Evolutionary conservation across 768 basidiomycete genomes (phyloP), one percentile per base, ranked within the genome.

Genomic region (Hysterangium stoloniferum): DNA sequence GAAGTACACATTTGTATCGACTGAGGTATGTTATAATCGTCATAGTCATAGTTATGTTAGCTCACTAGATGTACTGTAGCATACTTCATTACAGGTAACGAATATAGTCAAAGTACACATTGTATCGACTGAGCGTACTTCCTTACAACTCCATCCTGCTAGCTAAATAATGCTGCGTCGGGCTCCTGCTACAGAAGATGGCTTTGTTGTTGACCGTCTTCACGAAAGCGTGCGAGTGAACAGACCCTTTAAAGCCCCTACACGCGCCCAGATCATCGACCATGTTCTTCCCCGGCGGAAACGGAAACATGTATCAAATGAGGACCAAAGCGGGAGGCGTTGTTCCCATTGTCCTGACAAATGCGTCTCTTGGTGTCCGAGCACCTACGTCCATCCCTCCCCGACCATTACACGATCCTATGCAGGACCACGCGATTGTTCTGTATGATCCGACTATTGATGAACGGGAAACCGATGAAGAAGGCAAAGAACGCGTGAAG

Each of bases 341-440:
- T 11, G 69, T 93, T 3, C 60, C 69, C 1, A 72, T 79, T 8
- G 55, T 75, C 3, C 68, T 78, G 4, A 79, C 87, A 0, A 80
- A 87, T 58, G 72, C 75, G 2, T 82, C 92, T 9, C 79, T 99
- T 4, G 96, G 96, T 24, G 82, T 88, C 48, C 80, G 93, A 11
- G 85, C 89, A 0, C 82, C 79, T 51, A 74, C 84, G 0, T 86
- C 79, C 57, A 68, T 96, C 52, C 77, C 86, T 43, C 96, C 96
- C 15, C 76, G 94, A 19, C 96, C 96, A 4, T 70, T 97, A n/a
- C 86, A 94, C 59, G 92, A 99, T 63, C 96, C 94, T 1, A 94
- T 99, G 88, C 82, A 87, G 44, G 93, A 98, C 59, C 94, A 97
- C 66, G 93, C 95, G 1, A 96, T 99, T 54, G 95, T 99, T 2